Base-by-base conservation (phyloP, 257 asterid genomes). In the Gynochthodes officinalis region DNA sequence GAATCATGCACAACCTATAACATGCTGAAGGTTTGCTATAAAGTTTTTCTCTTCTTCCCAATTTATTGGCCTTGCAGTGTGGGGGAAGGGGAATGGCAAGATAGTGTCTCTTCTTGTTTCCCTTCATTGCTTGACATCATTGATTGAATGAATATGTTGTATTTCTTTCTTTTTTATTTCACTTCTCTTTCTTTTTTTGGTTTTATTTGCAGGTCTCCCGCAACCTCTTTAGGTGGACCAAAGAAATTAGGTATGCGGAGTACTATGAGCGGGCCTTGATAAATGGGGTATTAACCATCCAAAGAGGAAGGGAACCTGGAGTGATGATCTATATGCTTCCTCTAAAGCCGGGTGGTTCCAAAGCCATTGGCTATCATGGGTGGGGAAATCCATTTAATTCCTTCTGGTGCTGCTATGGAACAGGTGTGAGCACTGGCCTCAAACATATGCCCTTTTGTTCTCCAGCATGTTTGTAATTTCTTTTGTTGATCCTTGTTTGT, bases 381-480 rank as follows among this genome's bases (percentile, higher is more conserved):
- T 94, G 99, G 99, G 99, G 99, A 63, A 87, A 95, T 8, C 60
- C 81, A 61, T 84, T 65, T 37, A 75, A 88, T 71, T 84, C 89
- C 44, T 94, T 94, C 73, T 94, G 99, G 99, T 94, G 99, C 82
- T 94, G 99, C 78, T 94, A 94, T 2, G 99, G 99, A 49, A 94
- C 99, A 77, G 98, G 98, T 88, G 16, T n/a, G 68, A 2, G 28
- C 77, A 54, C 72, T 23, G 43, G 33, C 69, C 67, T 68, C 75
- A 57, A 57, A 35, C 32, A 55, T 13, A 14, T 76, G 27, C 30
- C 57, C 5, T 19, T 5, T 16, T 25, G 19, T 39, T 63, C 23
- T 37, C 39, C 48, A n/a, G 55, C 11, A 19, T 30, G 5, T 28
- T 59, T 28, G 2, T 18, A 53, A 21, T n/a, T 43, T 46, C 46